phyloP scores from a whole-genome alignment of 805 yeast genomes.

The Yamadazyma insecticola region DNA sequence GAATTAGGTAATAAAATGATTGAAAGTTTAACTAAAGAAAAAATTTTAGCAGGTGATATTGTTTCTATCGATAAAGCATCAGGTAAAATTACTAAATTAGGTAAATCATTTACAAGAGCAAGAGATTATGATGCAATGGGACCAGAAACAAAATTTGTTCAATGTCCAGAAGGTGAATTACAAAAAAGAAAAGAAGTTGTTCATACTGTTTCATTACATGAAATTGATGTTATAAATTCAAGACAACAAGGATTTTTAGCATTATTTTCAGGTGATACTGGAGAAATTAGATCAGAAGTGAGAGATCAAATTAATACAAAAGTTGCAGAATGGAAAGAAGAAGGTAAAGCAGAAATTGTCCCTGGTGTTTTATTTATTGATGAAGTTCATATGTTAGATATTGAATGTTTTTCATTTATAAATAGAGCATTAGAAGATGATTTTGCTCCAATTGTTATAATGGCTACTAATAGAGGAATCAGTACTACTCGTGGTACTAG shows the following conservation, averaged over 20 bases:
- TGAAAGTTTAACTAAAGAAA: slow-evolving; percentile 89
- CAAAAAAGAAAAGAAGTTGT: slow-evolving; percentile 94
- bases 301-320: slow-evolving; percentile 95
- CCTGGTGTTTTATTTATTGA: slow-evolving; percentile 98
- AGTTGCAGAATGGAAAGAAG: slow-evolving; percentile 98
- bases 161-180: slow-evolving; percentile 97
- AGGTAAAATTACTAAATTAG: slow-evolving; percentile 90
- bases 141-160: slow-evolving; percentile 95
- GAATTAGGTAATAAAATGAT: slow-evolving; percentile 94
- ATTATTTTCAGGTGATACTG: slow-evolving; percentile 92
- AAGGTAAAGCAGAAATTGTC: slow-evolving; percentile 95
- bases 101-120: slow-evolving; percentile 93
- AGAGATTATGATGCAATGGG: slow-evolving; percentile 99
- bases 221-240: slow-evolving; percentile 95
- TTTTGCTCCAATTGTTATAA: slow-evolving; percentile 92
- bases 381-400: slow-evolving; percentile 97
- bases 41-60: slow-evolving; percentile 95
- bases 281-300: slow-evolving; percentile 93
- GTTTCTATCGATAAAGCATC: slow-evolving; percentile 92
- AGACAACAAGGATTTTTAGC: slow-evolving; percentile 98
- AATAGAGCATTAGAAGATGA: slow-evolving; percentile 96
- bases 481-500: slow-evolving; percentile 91
- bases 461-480: slow-evolving; percentile 97
- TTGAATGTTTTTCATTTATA: slow-evolving; percentile 92
- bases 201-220: slow-evolving; percentile 97